Base-by-base conservation (phyloP, 805 yeast species). In the Candida caryicola region DNA sequence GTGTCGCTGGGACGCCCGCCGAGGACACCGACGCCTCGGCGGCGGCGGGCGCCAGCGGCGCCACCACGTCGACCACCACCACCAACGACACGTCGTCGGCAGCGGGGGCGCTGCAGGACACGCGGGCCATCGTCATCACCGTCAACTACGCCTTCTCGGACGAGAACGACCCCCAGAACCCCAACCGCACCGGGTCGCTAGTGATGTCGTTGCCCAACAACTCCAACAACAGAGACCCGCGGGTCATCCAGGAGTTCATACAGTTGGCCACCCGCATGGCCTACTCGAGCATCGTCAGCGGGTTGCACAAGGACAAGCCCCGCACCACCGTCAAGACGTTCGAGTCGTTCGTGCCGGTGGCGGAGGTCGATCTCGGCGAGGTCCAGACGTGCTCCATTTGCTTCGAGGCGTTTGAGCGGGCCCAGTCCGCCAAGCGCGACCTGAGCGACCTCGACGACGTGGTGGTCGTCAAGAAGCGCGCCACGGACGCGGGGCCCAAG, bases 191-290 rank as follows among this genome's bases (percentile, higher is more conserved):
- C 0, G 87, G 87, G 0, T 74, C 84, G 1, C 62, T 83, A 25
- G 71, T 81, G 23, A 60, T 83, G 49, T 77, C 81, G 29, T 76
- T 83, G 21, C 86, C 89, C n/a, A 80, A 81, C 49, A 78, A 78
- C 30, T 74, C 82, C 0, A 59, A 71, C 13, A 76, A 77, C 41
- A 66, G 79, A 21, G 77, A 81, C 37, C 82, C 80, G n/a, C 72
- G 74, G 26, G 70, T 77, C 25, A 64, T 82, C 23, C 81, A 77
- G 50, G 78, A 76, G 25, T 68, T 83, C 38, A 75, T 84, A 9
- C 66, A 81, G 18, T 60, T 83, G 40, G 88, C 89, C 2, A 81
- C 90, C 0, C 78, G 79, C 17, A 71, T 83, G 58, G 89, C 89
- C 1, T 69, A 81, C 55, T 64, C 82, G 28, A 78, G 86, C 12